These are phyloP conservation scores for Primulina tabacum DNA, from an alignment of 257 asterid genomes.

Conservation along the genomic window DNA sequence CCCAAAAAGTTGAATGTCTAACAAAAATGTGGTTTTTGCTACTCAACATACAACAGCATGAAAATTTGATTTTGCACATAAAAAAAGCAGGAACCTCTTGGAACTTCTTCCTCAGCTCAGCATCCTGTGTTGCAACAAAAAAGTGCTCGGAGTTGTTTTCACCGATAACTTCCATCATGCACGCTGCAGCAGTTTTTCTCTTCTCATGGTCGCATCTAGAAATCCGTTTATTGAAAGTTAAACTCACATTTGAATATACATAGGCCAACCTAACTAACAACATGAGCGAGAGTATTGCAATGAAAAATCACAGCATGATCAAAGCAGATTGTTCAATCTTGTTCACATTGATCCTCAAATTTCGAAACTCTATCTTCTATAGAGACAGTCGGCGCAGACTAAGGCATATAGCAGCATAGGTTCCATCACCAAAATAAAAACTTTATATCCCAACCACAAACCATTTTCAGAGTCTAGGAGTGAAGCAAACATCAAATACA, in stretches of 20 bases:
- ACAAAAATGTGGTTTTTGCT: slow-evolving; percentile 9
- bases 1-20: slow-evolving; percentile 2
- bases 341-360: neutral
- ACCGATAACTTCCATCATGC: slow-evolving; percentile 75
- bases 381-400: neutral
- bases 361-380: neutral
- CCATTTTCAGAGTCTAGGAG: neutral
- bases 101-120: slow-evolving; percentile 61
- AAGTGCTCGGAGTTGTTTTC: slow-evolving; percentile 74
- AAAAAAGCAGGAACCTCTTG: slow-evolving; percentile 54
- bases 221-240: slow-evolving; percentile 21
- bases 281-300: too few relatives aligned
- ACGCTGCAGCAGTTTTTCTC: slow-evolving; percentile 62
- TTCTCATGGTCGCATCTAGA: slow-evolving; percentile 85
- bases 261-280: slow-evolving; percentile 1
- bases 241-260: slow-evolving; percentile 15
- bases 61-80: neutral
- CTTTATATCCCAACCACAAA: neutral
- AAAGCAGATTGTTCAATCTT: neutral
- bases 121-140: slow-evolving; percentile 92
- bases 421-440: slow-evolving; percentile 6
- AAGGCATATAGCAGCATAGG: neutral
- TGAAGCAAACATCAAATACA: neutral
- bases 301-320: neutral
- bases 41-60: slow-evolving; percentile 4